Percentiles rank a stretch among this genome's conserved stretches.
Evolutionary conservation across 2,329 filamentous ascomycete species (phyloP).

Genomic region (Fusarium dlaminii): DNA sequence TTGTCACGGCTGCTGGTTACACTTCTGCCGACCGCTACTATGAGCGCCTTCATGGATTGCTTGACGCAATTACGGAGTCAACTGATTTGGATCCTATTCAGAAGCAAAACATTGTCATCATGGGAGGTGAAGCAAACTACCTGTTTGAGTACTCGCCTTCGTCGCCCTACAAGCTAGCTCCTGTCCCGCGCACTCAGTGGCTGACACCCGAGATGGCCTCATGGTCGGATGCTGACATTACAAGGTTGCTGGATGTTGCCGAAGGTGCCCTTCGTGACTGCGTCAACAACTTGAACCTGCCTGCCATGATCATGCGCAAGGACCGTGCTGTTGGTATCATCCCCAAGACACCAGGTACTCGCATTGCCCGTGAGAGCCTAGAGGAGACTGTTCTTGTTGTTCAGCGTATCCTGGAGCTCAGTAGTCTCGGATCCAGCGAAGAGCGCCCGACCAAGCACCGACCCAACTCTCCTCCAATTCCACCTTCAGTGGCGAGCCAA

Average conservation of each 20-base stretch:
- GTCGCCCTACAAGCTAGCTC: constrained; percentile 72
- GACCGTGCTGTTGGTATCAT: constrained; percentile 85
- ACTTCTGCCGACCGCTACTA: constrained; percentile 89
- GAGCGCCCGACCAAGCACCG: constrained; percentile 43
- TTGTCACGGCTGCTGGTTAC: constrained; percentile 97
- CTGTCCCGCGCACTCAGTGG: constrained; percentile 75
- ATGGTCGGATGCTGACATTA: constrained; percentile 82
- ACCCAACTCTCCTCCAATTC: constrained; percentile 27
- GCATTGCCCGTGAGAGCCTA: constrained; percentile 85
- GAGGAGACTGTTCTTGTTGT: constrained; percentile 96
- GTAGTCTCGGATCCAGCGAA: constrained; percentile 59
- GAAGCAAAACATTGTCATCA: constrained; percentile 84
- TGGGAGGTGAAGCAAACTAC: constrained; percentile 97
- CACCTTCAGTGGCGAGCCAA: constrained; percentile 25
- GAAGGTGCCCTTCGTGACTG: constrained; percentile 86
- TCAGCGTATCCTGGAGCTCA: constrained; percentile 89
- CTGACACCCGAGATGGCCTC: constrained; percentile 79
- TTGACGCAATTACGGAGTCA: constrained; percentile 77
- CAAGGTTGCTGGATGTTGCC: constrained; percentile 84
- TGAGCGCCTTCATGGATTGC: constrained; percentile 82
- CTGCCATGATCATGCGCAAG: constrained; percentile 85
- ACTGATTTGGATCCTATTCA: constrained; percentile 69
- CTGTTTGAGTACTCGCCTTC: constrained; percentile 80
- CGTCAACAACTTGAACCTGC: constrained; percentile 79
- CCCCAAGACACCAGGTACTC: constrained; percentile 68